Percentiles rank a stretch among this genome's conserved stretches.
Evolutionary conservation across 768 basidiomycete genomes (phyloP).

Genomic region (Pleurotus cornucopiae): DNA sequence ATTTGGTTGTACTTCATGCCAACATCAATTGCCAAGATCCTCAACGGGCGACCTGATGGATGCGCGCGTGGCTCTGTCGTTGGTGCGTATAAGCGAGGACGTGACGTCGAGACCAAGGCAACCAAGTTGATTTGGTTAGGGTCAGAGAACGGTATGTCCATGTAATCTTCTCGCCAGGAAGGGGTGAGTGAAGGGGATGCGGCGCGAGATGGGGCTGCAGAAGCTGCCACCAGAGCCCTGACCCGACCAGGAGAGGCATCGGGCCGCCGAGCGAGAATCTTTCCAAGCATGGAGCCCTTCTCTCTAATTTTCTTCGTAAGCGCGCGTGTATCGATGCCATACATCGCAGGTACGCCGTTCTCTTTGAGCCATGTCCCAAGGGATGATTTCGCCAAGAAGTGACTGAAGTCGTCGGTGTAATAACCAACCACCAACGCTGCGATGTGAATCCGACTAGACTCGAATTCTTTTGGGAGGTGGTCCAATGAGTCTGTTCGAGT

Average conservation of each 20-base stretch:
- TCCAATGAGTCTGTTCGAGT: conserved; percentile 48
- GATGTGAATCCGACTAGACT: conserved; percentile 93
- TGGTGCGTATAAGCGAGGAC: conserved; percentile 68
- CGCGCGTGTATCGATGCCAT: conserved; percentile 93
- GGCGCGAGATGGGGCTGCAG: conserved; percentile 36
- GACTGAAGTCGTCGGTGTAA: conserved; percentile 92
- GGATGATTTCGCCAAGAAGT: conserved; percentile 87
- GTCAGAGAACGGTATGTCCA: conserved; percentile 80
- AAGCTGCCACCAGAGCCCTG: conserved; percentile 18
- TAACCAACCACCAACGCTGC: conserved; percentile 89
- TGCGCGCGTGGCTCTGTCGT: conserved; percentile 54
- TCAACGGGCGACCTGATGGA: conserved; percentile 74
- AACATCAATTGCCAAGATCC: conserved; percentile 90
- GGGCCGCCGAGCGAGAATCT: conserved; percentile 63
- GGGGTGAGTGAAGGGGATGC: conserved; percentile 49
- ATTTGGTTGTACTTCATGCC: conserved; percentile 99
- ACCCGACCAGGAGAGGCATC: conserved; percentile 35
- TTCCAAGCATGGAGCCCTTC: conserved; percentile 90
- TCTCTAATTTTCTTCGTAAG: conserved; percentile 95
- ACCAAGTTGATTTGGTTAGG: conserved; percentile 91
- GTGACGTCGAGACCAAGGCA: conserved; percentile 74
- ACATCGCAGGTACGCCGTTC: conserved; percentile 90
- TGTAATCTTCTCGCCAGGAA: conserved; percentile 81
- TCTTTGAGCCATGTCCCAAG: conserved; percentile 93
- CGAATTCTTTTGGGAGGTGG: conserved; percentile 72